Evolutionary conservation across 768 basidiomycete species (phyloP).

Genomic region (Auriscalpium vulgare): DNA sequence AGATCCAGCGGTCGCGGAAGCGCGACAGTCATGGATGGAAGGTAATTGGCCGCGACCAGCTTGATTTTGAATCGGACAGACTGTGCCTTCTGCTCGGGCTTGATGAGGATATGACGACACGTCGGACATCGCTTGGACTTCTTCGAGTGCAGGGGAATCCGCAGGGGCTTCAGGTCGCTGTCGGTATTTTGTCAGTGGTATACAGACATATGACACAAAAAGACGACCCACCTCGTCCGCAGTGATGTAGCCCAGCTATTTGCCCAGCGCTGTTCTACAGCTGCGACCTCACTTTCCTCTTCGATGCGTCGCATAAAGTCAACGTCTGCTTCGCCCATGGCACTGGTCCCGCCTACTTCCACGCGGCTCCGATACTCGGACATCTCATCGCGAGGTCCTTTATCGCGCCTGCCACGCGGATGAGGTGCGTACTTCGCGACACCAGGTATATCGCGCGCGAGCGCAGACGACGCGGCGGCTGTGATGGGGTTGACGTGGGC

Average conservation of each 20-base stretch:
- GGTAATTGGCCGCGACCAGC: constrained; percentile 89
- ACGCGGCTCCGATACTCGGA: constrained; percentile 67
- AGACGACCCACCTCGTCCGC: constrained; percentile 47
- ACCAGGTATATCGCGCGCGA: constrained; percentile 82
- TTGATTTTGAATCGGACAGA: constrained; percentile 96
- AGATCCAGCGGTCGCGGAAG: constrained; percentile 42
- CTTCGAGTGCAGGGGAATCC: constrained; percentile 90
- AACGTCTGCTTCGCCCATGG: constrained; percentile 54
- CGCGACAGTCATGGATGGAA: constrained; percentile 74
- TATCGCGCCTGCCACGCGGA: constrained; percentile 46
- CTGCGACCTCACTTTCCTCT: constrained; percentile 52
- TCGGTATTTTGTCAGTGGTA: background rate
- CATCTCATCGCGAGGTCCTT: constrained; percentile 66
- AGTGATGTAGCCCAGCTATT: constrained; percentile 70
- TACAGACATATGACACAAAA: background rate
- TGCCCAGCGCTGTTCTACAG: constrained; percentile 73
- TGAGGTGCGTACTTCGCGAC: constrained; percentile 71
- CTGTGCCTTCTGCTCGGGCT: constrained; percentile 95
- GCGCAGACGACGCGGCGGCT: constrained; percentile 81
- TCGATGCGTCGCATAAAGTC: constrained; percentile 65
- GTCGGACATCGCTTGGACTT: constrained; percentile 91
- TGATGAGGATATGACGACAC: constrained; percentile 95
- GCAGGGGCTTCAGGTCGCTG: constrained; percentile 80
- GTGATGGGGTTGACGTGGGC: constrained; percentile 76
- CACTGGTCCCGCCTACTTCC: constrained; percentile 50